Evolutionary conservation across 805 yeast genomes (phyloP).

Genomic region (Candida coquimbonensis): DNA sequence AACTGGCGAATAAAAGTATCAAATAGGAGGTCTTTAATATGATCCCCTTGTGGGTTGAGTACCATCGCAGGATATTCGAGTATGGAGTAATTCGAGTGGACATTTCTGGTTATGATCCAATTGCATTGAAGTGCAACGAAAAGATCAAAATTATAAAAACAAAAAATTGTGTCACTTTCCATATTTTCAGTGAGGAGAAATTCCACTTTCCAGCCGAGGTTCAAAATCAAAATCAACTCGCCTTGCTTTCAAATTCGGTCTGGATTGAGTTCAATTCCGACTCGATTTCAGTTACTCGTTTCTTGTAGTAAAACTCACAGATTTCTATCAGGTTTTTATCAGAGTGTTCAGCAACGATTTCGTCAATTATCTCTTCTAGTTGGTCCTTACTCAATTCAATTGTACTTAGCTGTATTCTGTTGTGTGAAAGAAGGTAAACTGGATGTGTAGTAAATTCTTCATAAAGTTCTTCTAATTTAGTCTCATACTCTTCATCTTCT

Average conservation of each 20-base stretch:
- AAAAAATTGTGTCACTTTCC: not conserved
- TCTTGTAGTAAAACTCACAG: constrained; percentile 17
- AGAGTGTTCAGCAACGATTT: constrained; percentile 2
- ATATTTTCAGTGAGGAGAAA: not conserved
- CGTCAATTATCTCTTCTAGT: constrained; percentile 5
- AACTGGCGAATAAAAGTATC: constrained; percentile 19
- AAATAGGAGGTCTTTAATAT: constrained; percentile 22
- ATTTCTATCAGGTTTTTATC: constrained; percentile 13
- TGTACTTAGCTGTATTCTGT: constrained; percentile 8
- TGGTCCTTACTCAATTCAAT: constrained; percentile 5
- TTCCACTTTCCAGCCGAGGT: constrained; percentile 1
- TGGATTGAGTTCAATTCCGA: constrained; percentile 7
- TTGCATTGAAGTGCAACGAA: not conserved
- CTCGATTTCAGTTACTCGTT: constrained; percentile 12
- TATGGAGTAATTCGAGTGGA: not conserved
- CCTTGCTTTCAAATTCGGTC: constrained; percentile 6
- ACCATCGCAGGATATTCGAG: constrained; percentile 14
- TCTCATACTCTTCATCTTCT: not conserved
- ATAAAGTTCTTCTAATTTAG: constrained; percentile 8
- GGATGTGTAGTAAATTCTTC: constrained; percentile 13
- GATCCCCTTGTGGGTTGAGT: constrained; percentile 20
- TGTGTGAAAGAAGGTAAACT: constrained; percentile 20
- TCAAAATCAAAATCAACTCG: not conserved
- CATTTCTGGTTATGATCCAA: too few species aligned
- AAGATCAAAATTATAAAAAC: too few species aligned